These are phyloP conservation scores for Orbilia blumenaviensis DNA, from an alignment of 2,329 filamentous ascomycete genomes.

Conservation along the genomic window DNA sequence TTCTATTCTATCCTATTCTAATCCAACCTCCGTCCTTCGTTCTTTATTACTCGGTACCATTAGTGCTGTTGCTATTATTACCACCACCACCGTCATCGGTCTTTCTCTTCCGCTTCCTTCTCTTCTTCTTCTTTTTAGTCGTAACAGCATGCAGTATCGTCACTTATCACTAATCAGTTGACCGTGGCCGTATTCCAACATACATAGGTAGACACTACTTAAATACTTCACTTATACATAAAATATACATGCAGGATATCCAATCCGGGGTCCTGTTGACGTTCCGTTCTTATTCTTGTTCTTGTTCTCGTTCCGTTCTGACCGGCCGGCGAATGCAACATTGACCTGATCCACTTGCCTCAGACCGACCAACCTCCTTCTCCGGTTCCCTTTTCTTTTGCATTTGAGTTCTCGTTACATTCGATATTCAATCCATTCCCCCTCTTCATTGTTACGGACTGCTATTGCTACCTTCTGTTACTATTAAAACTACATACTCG, in stretches of 20 bases:
- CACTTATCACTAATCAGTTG: not conserved
- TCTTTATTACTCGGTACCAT: not conserved
- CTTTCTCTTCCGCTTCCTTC: no score
- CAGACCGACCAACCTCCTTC: not conserved
- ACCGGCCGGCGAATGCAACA: slow-evolving; percentile 1
- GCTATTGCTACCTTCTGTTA: not conserved
- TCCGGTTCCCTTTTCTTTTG: not conserved
- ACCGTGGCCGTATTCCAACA: not conserved
- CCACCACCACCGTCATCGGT: not conserved
- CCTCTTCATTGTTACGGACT: no score
- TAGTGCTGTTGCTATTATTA: not conserved
- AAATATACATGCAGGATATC: not conserved
- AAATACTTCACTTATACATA: no score
- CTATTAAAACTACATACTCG: not conserved
- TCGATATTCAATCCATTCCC: no score
- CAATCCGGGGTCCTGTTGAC: not conserved
- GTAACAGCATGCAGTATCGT: not conserved
- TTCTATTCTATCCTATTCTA: not conserved
- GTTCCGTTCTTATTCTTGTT: not conserved
- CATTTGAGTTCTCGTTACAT: no score
- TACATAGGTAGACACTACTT: no score
- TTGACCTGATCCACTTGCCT: slow-evolving; percentile 7
- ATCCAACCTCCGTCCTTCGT: slow-evolving; percentile 2
- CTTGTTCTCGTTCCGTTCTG: not conserved
- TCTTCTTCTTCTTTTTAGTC: no score